These are phyloP conservation scores for Neopestalotiopsis clavispora DNA, from an alignment of 2,329 filamentous ascomycete species.

Conservation along the genomic window DNA sequence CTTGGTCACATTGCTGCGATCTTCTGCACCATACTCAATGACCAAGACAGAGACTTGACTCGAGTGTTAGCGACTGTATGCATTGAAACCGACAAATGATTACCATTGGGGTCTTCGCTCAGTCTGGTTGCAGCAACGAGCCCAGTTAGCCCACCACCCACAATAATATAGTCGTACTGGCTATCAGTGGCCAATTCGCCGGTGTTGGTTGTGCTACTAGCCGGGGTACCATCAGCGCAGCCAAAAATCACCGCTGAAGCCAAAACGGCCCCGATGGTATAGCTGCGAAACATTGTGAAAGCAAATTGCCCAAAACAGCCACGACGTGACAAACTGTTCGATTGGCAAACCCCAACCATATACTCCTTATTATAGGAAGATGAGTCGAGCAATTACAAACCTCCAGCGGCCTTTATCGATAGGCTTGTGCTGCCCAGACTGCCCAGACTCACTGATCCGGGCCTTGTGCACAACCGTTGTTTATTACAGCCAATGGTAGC, in stretches of 20 bases:
- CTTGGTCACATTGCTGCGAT: conserved; percentile 7
- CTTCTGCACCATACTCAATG: conserved; percentile 14
- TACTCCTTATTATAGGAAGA: no score
- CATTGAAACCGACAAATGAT: not conserved
- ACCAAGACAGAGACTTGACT: conserved; percentile 16
- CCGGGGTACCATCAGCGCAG: not conserved
- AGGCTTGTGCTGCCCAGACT: no score
- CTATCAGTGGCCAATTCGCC: not conserved
- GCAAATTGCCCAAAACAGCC: no score
- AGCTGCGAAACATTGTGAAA: no score
- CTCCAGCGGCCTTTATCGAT: no score
- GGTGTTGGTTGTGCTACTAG: not conserved
- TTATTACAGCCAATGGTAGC: no score
- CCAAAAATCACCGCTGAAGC: not conserved
- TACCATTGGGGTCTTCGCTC: conserved; percentile 19
- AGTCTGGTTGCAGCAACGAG: conserved; percentile 22
- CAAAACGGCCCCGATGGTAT: not conserved
- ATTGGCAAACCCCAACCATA: no score
- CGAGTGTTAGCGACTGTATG: not conserved
- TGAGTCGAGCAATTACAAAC: no score
- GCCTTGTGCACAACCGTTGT: no score
- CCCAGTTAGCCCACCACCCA: conserved; percentile 22
- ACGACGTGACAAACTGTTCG: no score
- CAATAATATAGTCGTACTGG: conserved; percentile 20
- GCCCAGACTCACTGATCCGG: no score